Conservation (phyloP, 257 asterid species). For the Nicotiana otophora region DNA sequence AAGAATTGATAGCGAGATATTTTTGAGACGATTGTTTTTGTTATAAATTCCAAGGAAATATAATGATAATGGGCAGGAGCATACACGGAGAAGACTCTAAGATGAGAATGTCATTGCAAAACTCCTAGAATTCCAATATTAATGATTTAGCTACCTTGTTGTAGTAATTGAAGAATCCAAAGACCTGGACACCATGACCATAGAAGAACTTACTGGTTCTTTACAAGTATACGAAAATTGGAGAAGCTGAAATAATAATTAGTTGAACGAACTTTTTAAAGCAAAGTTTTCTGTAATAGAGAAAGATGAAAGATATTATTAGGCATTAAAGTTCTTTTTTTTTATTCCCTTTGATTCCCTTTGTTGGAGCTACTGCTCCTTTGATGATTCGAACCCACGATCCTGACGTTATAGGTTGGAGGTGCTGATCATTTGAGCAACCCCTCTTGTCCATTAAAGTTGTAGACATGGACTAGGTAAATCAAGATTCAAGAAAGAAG, state of each 20-base stretch:
- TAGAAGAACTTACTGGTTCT: neutral
- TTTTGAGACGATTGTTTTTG: neutral
- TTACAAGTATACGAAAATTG: neutral
- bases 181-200: neutral
- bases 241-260: neutral
- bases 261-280: neutral
- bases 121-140: neutral
- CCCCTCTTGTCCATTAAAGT: neutral
- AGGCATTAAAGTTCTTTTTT: too few species aligned
- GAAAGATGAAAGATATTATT: neutral
- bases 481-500: neutral
- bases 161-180: slow-evolving; percentile 4
- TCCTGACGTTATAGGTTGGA: too few species aligned
- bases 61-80: neutral
- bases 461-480: neutral
- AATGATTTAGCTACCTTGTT: neutral
- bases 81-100: neutral
- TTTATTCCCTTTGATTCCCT: too few species aligned
- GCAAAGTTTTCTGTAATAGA: neutral
- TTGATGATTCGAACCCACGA: too few species aligned
- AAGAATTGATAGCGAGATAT: neutral
- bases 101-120: neutral
- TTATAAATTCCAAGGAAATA: neutral
- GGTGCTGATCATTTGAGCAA: too few species aligned
- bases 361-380: too few species aligned